Conservation (phyloP, 2,329 filamentous ascomycete species). For the Diplodia intermedia region DNA sequence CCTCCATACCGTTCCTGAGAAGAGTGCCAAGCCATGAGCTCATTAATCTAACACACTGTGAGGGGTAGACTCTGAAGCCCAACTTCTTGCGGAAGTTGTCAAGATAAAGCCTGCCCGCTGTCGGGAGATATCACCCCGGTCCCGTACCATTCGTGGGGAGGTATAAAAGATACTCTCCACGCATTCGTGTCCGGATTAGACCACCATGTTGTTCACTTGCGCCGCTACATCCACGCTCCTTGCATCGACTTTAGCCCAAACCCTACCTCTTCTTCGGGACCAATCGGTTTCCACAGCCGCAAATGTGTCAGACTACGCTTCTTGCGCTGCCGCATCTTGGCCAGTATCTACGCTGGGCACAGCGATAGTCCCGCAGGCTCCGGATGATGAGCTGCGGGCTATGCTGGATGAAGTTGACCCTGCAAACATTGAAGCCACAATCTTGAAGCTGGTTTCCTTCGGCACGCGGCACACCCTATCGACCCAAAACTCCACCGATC, state of each 20-base stretch:
- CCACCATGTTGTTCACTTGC: neutral
- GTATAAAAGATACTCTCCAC: neutral
- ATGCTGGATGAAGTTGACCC: slow-evolving; percentile 52
- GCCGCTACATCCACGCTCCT: neutral
- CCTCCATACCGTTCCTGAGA: slow-evolving; percentile 18
- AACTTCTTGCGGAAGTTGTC: slow-evolving; percentile 29
- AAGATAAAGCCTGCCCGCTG: slow-evolving; percentile 34
- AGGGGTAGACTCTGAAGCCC: slow-evolving; percentile 16
- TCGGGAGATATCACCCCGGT: slow-evolving; percentile 32
- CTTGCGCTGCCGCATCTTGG: slow-evolving; percentile 50
- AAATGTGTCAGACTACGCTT: slow-evolving; percentile 44
- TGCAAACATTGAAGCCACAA: slow-evolving; percentile 57
- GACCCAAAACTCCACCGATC: slow-evolving; percentile 57
- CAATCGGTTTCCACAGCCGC: slow-evolving; percentile 39
- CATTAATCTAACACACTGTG: slow-evolving; percentile 16
- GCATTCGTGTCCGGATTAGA: neutral
- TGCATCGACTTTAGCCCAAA: slow-evolving; percentile 10
- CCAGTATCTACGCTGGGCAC: slow-evolving; percentile 49
- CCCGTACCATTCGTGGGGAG: neutral
- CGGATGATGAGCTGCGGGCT: slow-evolving; percentile 49
- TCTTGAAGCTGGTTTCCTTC: slow-evolving; percentile 62
- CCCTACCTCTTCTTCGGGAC: neutral
- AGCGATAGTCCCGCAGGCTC: slow-evolving; percentile 50
- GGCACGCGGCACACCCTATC: slow-evolving; percentile 65
- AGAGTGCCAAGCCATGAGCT: slow-evolving; percentile 20